These are phyloP conservation scores for Globisporangium perplexum DNA, from an alignment of 352 stramenopile genomes.

Conservation along the genomic window DNA sequence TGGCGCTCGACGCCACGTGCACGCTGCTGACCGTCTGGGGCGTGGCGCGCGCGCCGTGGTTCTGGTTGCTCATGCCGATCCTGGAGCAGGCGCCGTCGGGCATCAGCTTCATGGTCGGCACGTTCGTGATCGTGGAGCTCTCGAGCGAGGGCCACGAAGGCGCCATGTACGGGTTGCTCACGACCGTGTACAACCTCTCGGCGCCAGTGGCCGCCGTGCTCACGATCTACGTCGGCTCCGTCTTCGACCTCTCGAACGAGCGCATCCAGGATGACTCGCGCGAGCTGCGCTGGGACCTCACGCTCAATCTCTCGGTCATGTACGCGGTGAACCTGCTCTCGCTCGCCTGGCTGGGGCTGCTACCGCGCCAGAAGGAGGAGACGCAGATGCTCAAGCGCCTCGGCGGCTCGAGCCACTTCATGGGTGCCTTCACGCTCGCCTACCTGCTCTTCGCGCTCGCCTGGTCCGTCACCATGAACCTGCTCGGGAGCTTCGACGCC, in stretches of 20 bases:
- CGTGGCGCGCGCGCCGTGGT: constrained; percentile 57
- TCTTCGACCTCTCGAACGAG: constrained; percentile 43
- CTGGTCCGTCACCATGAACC: constrained; percentile 31
- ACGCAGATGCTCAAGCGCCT: constrained; percentile 13
- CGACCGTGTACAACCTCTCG: constrained; percentile 42
- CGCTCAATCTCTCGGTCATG: constrained; percentile 51
- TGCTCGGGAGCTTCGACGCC: constrained; percentile 23
- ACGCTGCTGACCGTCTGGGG: constrained; percentile 52
- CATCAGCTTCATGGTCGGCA: constrained; percentile 53
- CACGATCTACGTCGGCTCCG: constrained; percentile 45
- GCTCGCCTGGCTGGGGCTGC: constrained; percentile 36
- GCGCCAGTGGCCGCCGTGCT: constrained; percentile 35
- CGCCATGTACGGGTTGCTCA: constrained; percentile 49
- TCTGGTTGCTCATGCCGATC: constrained; percentile 49
- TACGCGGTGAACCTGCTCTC: constrained; percentile 53
- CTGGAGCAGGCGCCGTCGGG: constrained; percentile 44
- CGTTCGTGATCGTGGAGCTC: constrained; percentile 60
- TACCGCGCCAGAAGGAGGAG: constrained; percentile 39
- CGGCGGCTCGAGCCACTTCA: constrained; percentile 9
- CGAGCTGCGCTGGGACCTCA: constrained; percentile 45
- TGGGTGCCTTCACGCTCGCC: constrained; percentile 7
- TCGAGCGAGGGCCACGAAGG: constrained; percentile 43
- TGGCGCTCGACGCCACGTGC: constrained; percentile 32
- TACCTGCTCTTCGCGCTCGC: constrained; percentile 18
- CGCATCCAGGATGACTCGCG: constrained; percentile 41